These are phyloP conservation scores for Caloboletus inedulis DNA, from an alignment of 1,284 basidiomycete genomes.

Conservation along the genomic window DNA sequence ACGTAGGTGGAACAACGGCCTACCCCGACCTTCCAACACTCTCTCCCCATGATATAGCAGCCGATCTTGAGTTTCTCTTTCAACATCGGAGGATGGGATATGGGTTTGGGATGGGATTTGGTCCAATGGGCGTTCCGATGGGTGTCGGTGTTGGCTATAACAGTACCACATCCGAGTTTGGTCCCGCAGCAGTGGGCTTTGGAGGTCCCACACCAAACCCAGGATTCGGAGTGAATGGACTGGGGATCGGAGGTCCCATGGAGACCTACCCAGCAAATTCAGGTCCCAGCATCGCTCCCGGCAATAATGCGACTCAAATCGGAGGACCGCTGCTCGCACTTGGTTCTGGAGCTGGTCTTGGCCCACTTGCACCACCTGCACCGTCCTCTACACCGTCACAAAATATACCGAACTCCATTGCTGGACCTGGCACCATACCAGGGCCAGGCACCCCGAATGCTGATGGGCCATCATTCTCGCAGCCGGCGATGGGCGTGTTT, in stretches of 20 bases:
- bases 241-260: constrained; percentile 16
- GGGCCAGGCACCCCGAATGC: constrained; percentile 12
- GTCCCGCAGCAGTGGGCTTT: constrained; percentile 20
- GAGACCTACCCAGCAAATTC: constrained; percentile 22
- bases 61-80: constrained; percentile 55
- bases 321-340: constrained; percentile 8
- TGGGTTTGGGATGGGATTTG: constrained; percentile 31
- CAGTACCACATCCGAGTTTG: constrained; percentile 19
- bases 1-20: constrained; percentile 28
- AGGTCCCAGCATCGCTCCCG: constrained; percentile 13
- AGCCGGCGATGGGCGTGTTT: constrained; percentile 34
- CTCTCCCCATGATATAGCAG: constrained; percentile 46
- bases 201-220: constrained; percentile 13
- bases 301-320: constrained; percentile 12
- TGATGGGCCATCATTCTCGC: constrained; percentile 23
- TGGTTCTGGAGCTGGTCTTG: constrained; percentile 12
- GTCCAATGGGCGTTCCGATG: constrained; percentile 27
- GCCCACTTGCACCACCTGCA: constrained; percentile 7
- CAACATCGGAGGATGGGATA: constrained; percentile 40
- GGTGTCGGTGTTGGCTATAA: constrained; percentile 22
- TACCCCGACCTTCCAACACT: constrained; percentile 57
- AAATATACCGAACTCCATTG: constrained; percentile 5
- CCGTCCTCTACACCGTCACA: constrained; percentile 13
- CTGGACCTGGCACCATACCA: constrained; percentile 11
- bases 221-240: constrained; percentile 25